Conservation (phyloP, 1,284 basidiomycete species). For the Austroboletus niveus region DNA sequence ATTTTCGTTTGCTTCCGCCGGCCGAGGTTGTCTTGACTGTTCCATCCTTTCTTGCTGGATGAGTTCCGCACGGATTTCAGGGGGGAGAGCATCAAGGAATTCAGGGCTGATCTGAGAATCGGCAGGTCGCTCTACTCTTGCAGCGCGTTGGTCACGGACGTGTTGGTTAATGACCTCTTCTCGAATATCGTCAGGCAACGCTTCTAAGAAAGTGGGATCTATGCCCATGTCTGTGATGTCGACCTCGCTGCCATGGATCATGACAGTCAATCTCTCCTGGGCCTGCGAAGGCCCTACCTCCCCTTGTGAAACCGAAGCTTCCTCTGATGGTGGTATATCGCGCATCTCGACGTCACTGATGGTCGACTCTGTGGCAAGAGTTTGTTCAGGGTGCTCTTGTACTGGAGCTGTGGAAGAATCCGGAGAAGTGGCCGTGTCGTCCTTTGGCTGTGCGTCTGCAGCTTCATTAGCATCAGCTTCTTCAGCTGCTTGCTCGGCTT, state of each 20-base stretch:
- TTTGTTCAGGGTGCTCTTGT: conserved; percentile 13
- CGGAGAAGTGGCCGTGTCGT: conserved; percentile 9
- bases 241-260: conserved; percentile 89
- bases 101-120: conserved; percentile 91
- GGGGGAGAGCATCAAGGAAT: conserved; percentile 94
- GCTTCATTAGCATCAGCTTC: conserved; percentile 29
- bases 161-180: conserved; percentile 99
- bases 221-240: conserved; percentile 99
- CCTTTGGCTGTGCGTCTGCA: conserved; percentile 13
- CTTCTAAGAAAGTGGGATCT: conserved; percentile 97
- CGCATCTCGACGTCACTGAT: conserved; percentile 29
- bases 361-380: conserved; percentile 13
- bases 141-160: conserved; percentile 85
- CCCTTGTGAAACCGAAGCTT: conserved; percentile 7
- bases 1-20: conserved; percentile 39
- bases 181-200: conserved; percentile 97
- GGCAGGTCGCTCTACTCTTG: conserved; percentile 66
- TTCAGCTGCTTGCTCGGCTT: conserved; percentile 24
- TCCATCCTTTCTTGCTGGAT: conserved; percentile 92
- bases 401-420: conserved; percentile 7
- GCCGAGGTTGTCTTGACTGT: conserved; percentile 59
- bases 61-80: conserved; percentile 95
- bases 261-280: conserved; percentile 72
- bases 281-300: conserved; percentile 33
- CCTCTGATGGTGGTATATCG: conserved; percentile 20